Base-by-base conservation (phyloP, 495 filamentous ascomycete species). In the Penicillium argentinense region DNA sequence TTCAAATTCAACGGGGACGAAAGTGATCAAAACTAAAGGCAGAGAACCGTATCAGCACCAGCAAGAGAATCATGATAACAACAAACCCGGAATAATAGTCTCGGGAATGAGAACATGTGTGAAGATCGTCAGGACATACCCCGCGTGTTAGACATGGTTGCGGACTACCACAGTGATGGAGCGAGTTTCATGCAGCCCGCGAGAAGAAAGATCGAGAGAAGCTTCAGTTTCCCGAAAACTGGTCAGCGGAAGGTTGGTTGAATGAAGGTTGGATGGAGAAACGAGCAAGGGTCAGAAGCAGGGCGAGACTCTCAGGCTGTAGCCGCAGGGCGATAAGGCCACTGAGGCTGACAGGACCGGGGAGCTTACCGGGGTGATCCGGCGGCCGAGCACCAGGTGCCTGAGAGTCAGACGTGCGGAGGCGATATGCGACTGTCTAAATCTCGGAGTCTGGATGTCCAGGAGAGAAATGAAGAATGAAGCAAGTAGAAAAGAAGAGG, bases 1-100 rank as follows among this genome's bases (percentile, higher is more conserved):
- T 30, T 69, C 64, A 8, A 34, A 14, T 9, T 49, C 42, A 9
- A 59, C 23, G 3, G 61, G 54, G 45, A 51, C 42, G 27, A 71
- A 60, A n/a, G 51, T 53, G 9, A 65, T 49, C 17, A 57, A 33
- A 23, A 57, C 71, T 74, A 47, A 33, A 30, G 17, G 21, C 18
- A 38, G 18, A 13, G 13, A n/a, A 30, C 8, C n/a, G 3, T 30
- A 37, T 66, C 9, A 66, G 57, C 41, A 28, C 13, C 42, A 14
- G 16, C 12, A 9, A 7, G 21, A 38, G 8, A 29, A 18, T 25
- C 12, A 22, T 3, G 30, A 22, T 40, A 25, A 32, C 19, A n/a
- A 0, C 34, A 33, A 37, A 17, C 9, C 22, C 14, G 11, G 12
- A 23, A n/a, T n/a, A n/a, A n/a, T n/a, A n/a, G n/a, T n/a, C n/a